A percentile compares a stretch with the other conserved stretches of the same genome.
phyloP scores from a whole-genome alignment of 108 stramenopile species.

The Cyclostephanos invisitatus region DNA sequence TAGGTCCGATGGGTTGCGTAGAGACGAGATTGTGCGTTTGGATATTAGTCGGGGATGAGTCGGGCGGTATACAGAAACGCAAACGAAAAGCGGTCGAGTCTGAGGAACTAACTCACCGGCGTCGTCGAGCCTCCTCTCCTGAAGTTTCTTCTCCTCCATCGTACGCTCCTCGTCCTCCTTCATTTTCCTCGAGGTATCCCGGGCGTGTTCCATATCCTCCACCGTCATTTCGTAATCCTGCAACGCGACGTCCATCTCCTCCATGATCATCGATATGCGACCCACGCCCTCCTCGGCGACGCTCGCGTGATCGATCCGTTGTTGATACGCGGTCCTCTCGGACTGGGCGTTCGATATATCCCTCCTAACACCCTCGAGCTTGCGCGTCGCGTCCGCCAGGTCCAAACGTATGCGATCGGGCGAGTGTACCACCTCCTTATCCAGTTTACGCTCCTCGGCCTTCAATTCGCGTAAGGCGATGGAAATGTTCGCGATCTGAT shows the following conservation, averaged over 20 bases:
- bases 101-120: conserved; percentile 32
- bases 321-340: conserved; percentile 39
- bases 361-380: conserved; percentile 43
- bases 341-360: conserved; percentile 49
- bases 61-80: too few species aligned
- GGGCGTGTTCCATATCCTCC: conserved; percentile 45
- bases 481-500: conserved; percentile 71
- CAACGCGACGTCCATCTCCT: conserved; percentile 27
- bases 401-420: conserved; percentile 57
- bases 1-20: too few species aligned
- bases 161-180: conserved; percentile 46
- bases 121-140: conserved; percentile 19
- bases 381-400: conserved; percentile 26
- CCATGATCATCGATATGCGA: conserved; percentile 30
- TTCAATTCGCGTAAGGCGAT: conserved; percentile 78
- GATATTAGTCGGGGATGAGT: background rate
- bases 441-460: conserved; percentile 65
- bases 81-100: too few species aligned
- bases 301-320: conserved; percentile 34
- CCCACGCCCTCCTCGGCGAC: conserved; percentile 23
- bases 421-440: conserved; percentile 71
- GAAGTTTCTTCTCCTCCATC: conserved; percentile 8
- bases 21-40: background rate
- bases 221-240: conserved; percentile 35
- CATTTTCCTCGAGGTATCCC: conserved; percentile 24